Evolutionary conservation across 1,284 basidiomycete genomes (phyloP).

Genomic region (Cystobasidium sp.): DNA sequence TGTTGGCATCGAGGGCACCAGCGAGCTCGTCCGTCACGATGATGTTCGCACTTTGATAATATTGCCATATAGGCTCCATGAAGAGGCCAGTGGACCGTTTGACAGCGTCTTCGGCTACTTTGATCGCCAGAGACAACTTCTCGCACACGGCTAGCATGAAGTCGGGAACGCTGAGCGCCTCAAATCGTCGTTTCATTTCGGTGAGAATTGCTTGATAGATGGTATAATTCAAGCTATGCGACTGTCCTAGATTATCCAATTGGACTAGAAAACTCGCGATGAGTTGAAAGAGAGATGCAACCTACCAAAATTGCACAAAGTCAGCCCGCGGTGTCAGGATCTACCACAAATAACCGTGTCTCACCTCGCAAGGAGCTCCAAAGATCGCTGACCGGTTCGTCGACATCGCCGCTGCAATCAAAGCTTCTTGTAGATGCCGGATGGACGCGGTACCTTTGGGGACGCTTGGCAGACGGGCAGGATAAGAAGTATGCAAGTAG

Average conservation of each 20-base stretch:
- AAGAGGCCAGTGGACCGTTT: constrained; percentile 7
- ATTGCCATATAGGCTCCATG: constrained; percentile 20
- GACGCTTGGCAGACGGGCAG: constrained; percentile 13
- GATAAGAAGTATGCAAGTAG: neutral
- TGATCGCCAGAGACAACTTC: neutral
- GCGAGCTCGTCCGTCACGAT: neutral
- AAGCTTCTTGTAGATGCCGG: neutral
- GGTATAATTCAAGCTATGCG: constrained; percentile 17
- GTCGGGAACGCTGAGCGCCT: neutral
- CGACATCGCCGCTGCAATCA: neutral
- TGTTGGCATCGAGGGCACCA: no score
- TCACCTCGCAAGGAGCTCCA: neutral
- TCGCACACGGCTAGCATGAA: neutral
- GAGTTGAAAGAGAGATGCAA: neutral
- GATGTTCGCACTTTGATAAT: neutral
- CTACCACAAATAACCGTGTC: neutral
- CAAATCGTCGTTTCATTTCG: neutral
- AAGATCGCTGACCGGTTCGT: neutral
- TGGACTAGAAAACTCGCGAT: constrained; percentile 8
- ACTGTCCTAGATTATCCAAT: neutral
- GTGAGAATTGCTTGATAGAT: constrained; percentile 25
- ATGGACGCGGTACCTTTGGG: constrained; percentile 15
- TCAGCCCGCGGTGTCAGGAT: neutral
- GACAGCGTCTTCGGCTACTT: constrained; percentile 2
- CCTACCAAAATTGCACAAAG: neutral